phyloP scores from a whole-genome alignment of 345 rosid species.

The Aquilaria yunnanensis region DNA sequence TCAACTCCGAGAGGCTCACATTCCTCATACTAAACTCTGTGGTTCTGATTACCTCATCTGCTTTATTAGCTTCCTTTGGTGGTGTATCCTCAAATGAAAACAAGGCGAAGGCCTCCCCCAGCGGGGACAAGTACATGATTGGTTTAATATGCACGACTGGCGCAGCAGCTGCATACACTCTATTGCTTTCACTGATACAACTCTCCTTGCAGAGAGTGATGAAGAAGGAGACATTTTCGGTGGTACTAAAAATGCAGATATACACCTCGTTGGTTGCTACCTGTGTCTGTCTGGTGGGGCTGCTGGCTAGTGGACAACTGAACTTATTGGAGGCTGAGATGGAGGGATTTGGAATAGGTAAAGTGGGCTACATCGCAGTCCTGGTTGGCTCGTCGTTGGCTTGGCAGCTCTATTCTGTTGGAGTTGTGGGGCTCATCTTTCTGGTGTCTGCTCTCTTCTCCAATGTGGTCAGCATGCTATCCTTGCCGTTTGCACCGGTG shows the following conservation, averaged over 20 bases:
- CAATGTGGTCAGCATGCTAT: constrained; percentile 21
- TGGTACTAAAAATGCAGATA: constrained; percentile 46
- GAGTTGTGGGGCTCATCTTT: constrained; percentile 30
- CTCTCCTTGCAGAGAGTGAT: constrained; percentile 26
- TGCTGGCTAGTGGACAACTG: constrained; percentile 38
- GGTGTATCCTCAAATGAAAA: constrained; percentile 17
- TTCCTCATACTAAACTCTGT: constrained; percentile 36
- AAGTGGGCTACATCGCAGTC: constrained; percentile 18
- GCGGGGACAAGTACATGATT: constrained; percentile 16
- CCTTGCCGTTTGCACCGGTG: constrained; percentile 18
- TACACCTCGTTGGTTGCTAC: constrained; percentile 37
- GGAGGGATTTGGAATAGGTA: constrained; percentile 26
- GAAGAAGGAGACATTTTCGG: constrained; percentile 19
- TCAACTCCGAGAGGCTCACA: constrained; percentile 45
- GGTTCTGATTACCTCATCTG: constrained; percentile 30
- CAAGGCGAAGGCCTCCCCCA: constrained; percentile 5
- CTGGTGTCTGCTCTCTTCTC: constrained; percentile 34
- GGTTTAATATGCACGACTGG: constrained; percentile 25
- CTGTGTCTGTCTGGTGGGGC: constrained; percentile 18
- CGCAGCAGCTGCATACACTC: constrained; percentile 34
- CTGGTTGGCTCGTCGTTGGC: constrained; percentile 27
- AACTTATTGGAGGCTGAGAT: constrained; percentile 23
- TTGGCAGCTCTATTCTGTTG: constrained; percentile 35
- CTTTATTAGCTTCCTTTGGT: constrained; percentile 29
- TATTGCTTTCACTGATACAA: constrained; percentile 35